Conservation (phyloP, 2,329 filamentous ascomycete genomes). For the Diaporthe australafricana region DNA sequence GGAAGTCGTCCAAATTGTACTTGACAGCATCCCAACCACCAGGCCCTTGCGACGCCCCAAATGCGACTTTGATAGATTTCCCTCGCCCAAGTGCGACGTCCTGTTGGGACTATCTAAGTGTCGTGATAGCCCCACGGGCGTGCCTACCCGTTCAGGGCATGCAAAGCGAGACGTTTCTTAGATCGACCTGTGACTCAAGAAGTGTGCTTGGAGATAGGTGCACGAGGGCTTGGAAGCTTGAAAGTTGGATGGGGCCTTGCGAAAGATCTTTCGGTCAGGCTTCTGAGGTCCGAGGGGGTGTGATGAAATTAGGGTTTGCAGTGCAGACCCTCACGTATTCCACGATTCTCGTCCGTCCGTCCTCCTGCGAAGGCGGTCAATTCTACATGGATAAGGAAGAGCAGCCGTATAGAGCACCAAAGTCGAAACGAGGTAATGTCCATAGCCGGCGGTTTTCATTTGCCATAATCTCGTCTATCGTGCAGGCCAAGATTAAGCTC, state of each 20-base stretch:
- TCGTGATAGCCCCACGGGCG: background rate
- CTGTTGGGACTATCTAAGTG: background rate
- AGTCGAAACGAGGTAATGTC: constrained; percentile 4
- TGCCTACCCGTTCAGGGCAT: constrained; percentile 21
- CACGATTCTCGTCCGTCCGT: background rate
- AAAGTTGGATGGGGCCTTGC: background rate
- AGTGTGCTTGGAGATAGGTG: background rate
- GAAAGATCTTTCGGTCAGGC: constrained; percentile 7
- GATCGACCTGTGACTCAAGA: constrained; percentile 1
- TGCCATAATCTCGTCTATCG: constrained; percentile 26
- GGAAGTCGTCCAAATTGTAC: background rate
- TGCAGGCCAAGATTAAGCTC: constrained; percentile 22
- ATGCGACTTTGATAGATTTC: constrained; percentile 7
- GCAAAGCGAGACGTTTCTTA: constrained; percentile 10
- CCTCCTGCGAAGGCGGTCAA: too few relatives aligned
- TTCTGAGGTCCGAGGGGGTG: constrained; percentile 14
- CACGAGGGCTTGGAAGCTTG: background rate
- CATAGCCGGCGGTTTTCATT: background rate
- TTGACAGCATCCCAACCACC: constrained; percentile 15
- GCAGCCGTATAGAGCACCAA: background rate
- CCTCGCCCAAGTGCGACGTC: background rate
- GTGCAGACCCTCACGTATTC: constrained; percentile 5
- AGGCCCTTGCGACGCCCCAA: constrained; percentile 6
- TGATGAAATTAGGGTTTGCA: constrained; percentile 1
- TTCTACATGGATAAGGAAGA: constrained; percentile 1